A percentile compares a stretch with the other conserved stretches of the same genome.
Evolutionary conservation across 2,329 filamentous ascomycete genomes (phyloP).

Genomic region (Neurospora crassa): DNA sequence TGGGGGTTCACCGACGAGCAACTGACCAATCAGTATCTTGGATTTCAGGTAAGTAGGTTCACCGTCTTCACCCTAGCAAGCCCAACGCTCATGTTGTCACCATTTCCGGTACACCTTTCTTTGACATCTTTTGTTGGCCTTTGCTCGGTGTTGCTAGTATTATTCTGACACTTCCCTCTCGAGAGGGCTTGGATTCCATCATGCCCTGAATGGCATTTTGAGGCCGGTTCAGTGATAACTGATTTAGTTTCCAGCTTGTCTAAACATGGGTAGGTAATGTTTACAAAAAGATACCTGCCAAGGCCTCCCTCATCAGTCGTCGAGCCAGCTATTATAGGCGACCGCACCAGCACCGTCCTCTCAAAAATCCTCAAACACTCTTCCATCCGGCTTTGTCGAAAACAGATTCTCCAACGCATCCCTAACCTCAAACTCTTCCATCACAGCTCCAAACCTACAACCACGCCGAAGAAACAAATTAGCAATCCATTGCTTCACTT

Average conservation of each 20-base stretch:
- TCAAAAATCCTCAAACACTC: neutral
- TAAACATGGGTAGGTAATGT: neutral
- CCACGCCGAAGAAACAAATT: neutral
- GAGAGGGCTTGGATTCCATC: neutral
- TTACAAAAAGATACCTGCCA: neutral
- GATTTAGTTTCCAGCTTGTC: neutral
- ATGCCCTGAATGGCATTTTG: neutral
- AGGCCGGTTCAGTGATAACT: neutral
- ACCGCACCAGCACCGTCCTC: neutral
- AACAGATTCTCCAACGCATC: slow-evolving; percentile 70
- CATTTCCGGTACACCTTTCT: neutral
- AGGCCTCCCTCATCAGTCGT: neutral
- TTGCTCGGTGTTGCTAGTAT: neutral
- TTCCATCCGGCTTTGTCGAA: slow-evolving; percentile 41
- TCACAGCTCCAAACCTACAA: slow-evolving; percentile 50
- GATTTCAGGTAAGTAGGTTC: neutral
- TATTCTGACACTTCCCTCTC: neutral
- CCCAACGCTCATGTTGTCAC: neutral
- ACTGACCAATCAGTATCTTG: neutral
- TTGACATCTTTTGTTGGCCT: neutral
- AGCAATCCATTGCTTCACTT: neutral
- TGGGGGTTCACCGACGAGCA: neutral
- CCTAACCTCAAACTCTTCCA: slow-evolving; percentile 59
- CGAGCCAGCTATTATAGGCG: neutral
- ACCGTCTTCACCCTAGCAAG: neutral